A percentile compares a stretch with the other conserved stretches of the same genome.
Evolutionary conservation across 2,329 filamentous ascomycete genomes (phyloP).

Genomic region (Xylariaceae sp.): DNA sequence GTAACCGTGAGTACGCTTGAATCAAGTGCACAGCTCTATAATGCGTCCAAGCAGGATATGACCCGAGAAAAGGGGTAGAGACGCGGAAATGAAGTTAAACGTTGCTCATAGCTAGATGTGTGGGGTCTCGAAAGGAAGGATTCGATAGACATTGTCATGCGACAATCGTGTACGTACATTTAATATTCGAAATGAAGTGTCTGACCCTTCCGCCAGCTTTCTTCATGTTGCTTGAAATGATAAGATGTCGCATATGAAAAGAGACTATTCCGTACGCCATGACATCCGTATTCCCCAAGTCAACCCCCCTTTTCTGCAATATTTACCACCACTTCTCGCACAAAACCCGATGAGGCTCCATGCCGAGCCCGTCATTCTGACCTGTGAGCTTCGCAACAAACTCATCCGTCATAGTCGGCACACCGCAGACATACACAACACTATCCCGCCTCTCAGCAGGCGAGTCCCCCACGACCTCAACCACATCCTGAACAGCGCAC

Average conservation of each 20-base stretch:
- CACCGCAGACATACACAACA: constrained; percentile 63
- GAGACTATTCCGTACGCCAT: not conserved
- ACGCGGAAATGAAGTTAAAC: constrained; percentile 3
- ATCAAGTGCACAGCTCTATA: constrained; percentile 1
- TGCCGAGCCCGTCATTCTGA: constrained; percentile 29
- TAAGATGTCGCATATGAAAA: not conserved
- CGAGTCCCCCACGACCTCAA: constrained; percentile 38
- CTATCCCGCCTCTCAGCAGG: constrained; percentile 36
- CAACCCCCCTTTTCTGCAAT: not conserved
- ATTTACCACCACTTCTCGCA: constrained; percentile 60
- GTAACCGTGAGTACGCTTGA: constrained; percentile 4
- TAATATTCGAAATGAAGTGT: not conserved
- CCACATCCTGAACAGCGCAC: constrained; percentile 38
- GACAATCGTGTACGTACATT: not conserved
- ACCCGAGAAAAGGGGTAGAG: not conserved
- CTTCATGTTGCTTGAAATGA: not conserved
- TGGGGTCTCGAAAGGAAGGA: not conserved
- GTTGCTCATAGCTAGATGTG: not conserved
- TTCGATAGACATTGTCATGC: not conserved
- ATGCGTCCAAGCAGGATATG: constrained; percentile 1
- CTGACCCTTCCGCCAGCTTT: not conserved
- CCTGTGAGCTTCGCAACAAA: constrained; percentile 47
- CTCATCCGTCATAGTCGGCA: constrained; percentile 63
- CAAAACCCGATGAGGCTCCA: constrained; percentile 45
- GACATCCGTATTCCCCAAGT: not conserved